Evolutionary conservation across 768 basidiomycete genomes (phyloP).

Genomic region (Russula abietina): DNA sequence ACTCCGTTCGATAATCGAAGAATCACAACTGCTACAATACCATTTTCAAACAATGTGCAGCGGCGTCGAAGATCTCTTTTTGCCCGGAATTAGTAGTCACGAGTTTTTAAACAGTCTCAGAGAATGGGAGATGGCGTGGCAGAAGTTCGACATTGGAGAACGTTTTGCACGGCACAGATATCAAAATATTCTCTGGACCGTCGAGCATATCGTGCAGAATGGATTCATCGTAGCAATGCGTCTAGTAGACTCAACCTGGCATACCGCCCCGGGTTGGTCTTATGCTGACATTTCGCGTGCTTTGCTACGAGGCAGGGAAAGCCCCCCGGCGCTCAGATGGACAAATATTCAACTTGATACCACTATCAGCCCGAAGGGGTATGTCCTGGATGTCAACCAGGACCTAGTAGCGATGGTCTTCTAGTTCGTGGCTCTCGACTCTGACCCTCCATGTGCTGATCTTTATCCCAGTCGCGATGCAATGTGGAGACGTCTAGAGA

Average conservation of each 20-base stretch:
- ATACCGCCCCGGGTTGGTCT: constrained; percentile 18
- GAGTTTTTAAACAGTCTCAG: constrained; percentile 12
- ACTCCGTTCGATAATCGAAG: constrained; percentile 4
- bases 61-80: constrained; percentile 14
- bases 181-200: constrained; percentile 19
- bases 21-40: constrained; percentile 12
- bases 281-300: constrained; percentile 15
- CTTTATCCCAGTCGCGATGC: constrained; percentile 5
- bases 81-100: constrained; percentile 10
- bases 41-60: constrained; percentile 15
- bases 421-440: constrained; percentile 4
- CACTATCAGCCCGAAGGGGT: constrained; percentile 16
- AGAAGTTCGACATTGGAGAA: constrained; percentile 17
- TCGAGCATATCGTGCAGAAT: constrained; percentile 17
- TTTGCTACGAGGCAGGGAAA: not conserved
- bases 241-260: constrained; percentile 17
- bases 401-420: constrained; percentile 13
- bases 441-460: not conserved
- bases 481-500: constrained; percentile 6
- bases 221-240: constrained; percentile 19
- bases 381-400: constrained; percentile 19
- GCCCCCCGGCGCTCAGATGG: too few species aligned
- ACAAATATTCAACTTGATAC: not conserved
- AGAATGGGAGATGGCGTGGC: constrained; percentile 19
- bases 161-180: constrained; percentile 17